Conservation (phyloP, 1,284 basidiomycete genomes). For the Microbotryum silenes-acaulis region DNA sequence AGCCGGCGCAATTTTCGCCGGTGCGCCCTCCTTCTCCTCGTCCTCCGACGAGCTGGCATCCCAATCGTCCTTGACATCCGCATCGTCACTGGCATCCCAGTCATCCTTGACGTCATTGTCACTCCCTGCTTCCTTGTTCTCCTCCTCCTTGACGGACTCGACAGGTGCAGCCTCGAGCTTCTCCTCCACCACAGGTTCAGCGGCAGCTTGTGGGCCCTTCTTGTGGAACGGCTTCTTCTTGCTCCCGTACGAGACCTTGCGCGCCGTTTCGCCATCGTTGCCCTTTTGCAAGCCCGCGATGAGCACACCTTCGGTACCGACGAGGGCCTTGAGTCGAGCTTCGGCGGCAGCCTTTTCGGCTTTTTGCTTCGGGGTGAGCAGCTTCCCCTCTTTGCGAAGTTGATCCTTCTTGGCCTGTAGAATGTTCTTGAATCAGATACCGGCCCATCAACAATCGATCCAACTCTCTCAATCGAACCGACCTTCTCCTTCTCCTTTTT, state of each 20-base stretch:
- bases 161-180: slow-evolving; percentile 7
- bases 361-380: slow-evolving; percentile 93
- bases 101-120: slow-evolving; percentile 59
- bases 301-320: slow-evolving; percentile 72
- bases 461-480: slow-evolving; percentile 13
- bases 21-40: slow-evolving; percentile 41
- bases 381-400: slow-evolving; percentile 79
- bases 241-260: slow-evolving; percentile 68
- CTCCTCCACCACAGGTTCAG: slow-evolving; percentile 36
- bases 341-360: slow-evolving; percentile 87
- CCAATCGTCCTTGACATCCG: slow-evolving; percentile 70
- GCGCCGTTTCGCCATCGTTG: slow-evolving; percentile 44
- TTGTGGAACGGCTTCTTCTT: slow-evolving; percentile 57
- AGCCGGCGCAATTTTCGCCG: slow-evolving; percentile 14
- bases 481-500: slow-evolving; percentile 90
- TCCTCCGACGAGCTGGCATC: slow-evolving; percentile 59
- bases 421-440: background rate
- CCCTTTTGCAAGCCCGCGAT: slow-evolving; percentile 73
- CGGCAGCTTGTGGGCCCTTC: slow-evolving; percentile 47
- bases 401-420: slow-evolving; percentile 68
- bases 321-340: slow-evolving; percentile 79
- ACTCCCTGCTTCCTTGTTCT: slow-evolving; percentile 42
- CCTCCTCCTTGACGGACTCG: slow-evolving; percentile 36
- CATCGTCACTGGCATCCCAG: slow-evolving; percentile 62
- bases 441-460: background rate